phyloP scores from a whole-genome alignment of 352 stramenopile genomes.

The Hyaloperonospora brassicae region DNA sequence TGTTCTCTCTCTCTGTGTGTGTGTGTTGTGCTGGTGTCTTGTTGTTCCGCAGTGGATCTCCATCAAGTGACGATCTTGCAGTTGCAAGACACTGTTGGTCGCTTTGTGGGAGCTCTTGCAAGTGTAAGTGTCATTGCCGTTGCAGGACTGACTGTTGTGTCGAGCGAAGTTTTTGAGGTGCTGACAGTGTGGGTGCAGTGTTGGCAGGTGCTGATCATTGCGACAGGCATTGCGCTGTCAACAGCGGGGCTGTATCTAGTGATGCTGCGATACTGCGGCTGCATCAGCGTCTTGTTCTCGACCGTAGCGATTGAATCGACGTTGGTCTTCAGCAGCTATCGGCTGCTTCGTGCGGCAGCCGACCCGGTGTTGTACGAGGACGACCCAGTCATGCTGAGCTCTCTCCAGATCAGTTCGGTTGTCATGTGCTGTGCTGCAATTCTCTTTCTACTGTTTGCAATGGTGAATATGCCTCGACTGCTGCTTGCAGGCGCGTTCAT shows the following conservation, averaged over 20 bases:
- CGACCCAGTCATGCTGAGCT: conserved; percentile 62
- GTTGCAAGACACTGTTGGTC: conserved; percentile 61
- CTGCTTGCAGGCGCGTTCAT: conserved; percentile 72
- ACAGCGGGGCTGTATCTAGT: conserved; percentile 57
- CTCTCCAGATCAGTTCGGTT: conserved; percentile 50
- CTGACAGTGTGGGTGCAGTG: conserved; percentile 28
- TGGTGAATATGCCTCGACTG: conserved; percentile 55
- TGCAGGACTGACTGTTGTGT: neutral
- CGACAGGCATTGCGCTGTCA: conserved; percentile 49
- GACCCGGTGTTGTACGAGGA: conserved; percentile 44
- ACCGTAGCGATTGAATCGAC: conserved; percentile 53
- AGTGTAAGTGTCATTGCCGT: conserved; percentile 28
- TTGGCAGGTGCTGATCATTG: conserved; percentile 57
- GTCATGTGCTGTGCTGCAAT: conserved; percentile 52
- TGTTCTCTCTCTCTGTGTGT: conserved; percentile 9
- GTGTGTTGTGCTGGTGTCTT: neutral
- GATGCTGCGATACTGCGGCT: conserved; percentile 62
- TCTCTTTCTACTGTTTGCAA: conserved; percentile 54
- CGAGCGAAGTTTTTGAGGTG: neutral
- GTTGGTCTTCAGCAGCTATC: conserved; percentile 59
- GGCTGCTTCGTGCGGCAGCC: conserved; percentile 37
- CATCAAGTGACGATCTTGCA: conserved; percentile 55
- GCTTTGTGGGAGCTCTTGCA: conserved; percentile 68
- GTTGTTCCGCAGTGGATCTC: conserved; percentile 27
- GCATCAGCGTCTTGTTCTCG: conserved; percentile 61